phyloP scores from a whole-genome alignment of 306 rosid genomes.

The Fagus crenata region DNA sequence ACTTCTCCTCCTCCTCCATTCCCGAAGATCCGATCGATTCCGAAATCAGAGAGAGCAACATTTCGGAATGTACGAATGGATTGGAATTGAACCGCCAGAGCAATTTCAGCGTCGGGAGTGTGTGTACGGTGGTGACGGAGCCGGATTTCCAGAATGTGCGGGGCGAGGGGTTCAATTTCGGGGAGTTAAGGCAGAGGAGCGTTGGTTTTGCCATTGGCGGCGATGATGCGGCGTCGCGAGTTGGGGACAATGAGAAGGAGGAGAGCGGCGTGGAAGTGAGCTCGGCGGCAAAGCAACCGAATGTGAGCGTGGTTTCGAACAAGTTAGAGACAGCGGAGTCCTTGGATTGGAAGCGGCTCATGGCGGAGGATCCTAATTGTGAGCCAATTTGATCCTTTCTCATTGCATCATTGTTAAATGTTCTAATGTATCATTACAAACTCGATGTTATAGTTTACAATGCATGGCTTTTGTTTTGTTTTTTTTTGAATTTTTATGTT shows the following conservation, averaged over 20 bases:
- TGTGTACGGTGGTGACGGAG: conserved; percentile 36
- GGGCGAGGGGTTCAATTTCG: conserved; percentile 55
- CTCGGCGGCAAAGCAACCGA: conserved; percentile 46
- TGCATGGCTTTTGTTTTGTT: conserved; percentile 2
- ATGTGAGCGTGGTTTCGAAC: conserved; percentile 40
- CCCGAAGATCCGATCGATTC: conserved; percentile 41
- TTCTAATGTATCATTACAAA: background rate
- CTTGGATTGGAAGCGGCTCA: conserved; percentile 84
- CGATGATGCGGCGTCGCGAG: conserved; percentile 39
- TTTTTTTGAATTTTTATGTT: conserved; percentile 12
- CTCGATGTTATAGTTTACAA: background rate
- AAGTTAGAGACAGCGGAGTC: conserved; percentile 59
- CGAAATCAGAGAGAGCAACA: background rate
- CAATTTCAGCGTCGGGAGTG: conserved; percentile 35
- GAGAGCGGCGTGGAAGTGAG: conserved; percentile 32
- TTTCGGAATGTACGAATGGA: conserved; percentile 29
- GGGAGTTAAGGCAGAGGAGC: conserved; percentile 76
- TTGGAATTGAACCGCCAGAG: conserved; percentile 40
- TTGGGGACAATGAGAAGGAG: conserved; percentile 35
- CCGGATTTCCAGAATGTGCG: conserved; percentile 36
- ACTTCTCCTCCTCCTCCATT: conserved; percentile 27
- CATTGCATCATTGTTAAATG: conserved; percentile 18
- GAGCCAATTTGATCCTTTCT: conserved; percentile 37
- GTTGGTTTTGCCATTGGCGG: conserved; percentile 47
- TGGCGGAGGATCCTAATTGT: conserved; percentile 91